Percentiles rank a stretch among this genome's conserved stretches.
Evolutionary conservation across 805 yeast species (phyloP).

Genomic region (Saccharomyces jurei): DNA sequence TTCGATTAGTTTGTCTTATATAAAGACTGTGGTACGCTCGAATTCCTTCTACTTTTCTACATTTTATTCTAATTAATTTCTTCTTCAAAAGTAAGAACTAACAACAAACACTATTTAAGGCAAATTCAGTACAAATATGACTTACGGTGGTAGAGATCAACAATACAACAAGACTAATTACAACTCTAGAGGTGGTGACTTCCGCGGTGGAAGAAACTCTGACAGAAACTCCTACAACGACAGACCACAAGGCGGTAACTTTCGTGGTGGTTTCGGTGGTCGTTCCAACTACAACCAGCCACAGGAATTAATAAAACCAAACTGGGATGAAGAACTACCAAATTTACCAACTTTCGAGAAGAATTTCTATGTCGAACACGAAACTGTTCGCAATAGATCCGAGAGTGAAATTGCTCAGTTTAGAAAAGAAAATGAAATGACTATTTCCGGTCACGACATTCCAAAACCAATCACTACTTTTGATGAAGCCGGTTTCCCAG

Average conservation of each 20-base stretch:
- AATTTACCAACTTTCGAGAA: slow-evolving; percentile 84
- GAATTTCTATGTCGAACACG: slow-evolving; percentile 86
- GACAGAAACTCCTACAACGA: slow-evolving; percentile 33
- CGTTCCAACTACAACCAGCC: slow-evolving; percentile 28
- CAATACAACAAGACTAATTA: slow-evolving; percentile 32
- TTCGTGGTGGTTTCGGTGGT: slow-evolving; percentile 33
- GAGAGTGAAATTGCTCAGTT: slow-evolving; percentile 66
- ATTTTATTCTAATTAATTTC: not conserved
- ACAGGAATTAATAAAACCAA: slow-evolving; percentile 46
- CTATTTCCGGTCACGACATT: slow-evolving; percentile 69
- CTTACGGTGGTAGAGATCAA: slow-evolving; percentile 31
- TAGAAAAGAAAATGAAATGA: slow-evolving; percentile 83
- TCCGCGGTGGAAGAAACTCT: slow-evolving; percentile 34
- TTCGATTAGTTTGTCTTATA: not conserved
- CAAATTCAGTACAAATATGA: slow-evolving; percentile 15
- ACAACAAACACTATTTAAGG: not conserved
- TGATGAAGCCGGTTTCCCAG: slow-evolving; percentile 98
- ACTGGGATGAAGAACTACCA: slow-evolving; percentile 59
- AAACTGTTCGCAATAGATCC: slow-evolving; percentile 64
- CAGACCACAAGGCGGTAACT: slow-evolving; percentile 29
- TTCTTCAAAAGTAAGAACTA: not conserved
- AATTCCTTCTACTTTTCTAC: not conserved
- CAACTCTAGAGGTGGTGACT: slow-evolving; percentile 35
- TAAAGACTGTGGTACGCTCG: not conserved
- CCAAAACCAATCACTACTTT: slow-evolving; percentile 90